Evolutionary conservation across 202 grass and related monocot genomes (phyloP).

Genomic region (Digitaria exilis): DNA sequence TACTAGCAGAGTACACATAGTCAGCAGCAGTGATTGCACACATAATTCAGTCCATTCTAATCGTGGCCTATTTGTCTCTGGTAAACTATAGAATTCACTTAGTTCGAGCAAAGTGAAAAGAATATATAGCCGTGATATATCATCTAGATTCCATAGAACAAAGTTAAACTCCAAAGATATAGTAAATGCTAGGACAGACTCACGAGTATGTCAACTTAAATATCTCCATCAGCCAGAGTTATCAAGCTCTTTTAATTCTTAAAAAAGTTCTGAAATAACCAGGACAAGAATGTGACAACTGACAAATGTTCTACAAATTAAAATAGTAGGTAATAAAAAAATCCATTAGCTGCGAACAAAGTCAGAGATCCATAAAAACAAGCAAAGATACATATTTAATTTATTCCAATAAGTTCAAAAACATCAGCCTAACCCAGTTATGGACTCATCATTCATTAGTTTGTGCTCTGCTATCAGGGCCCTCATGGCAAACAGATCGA

Average conservation of each 20-base stretch:
- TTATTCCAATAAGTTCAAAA: neutral
- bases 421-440: neutral
- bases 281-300: neutral
- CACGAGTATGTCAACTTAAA: neutral
- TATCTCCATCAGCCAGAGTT: neutral
- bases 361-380: slow-evolving; percentile 11
- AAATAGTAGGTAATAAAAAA: neutral
- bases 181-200: neutral
- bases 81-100: neutral
- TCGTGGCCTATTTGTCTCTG: neutral
- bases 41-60: neutral
- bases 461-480: neutral
- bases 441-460: no score
- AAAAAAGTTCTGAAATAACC: neutral
- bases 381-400: neutral
- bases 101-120: neutral
- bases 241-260: neutral
- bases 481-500: neutral
- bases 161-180: neutral
- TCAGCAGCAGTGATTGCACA: neutral
- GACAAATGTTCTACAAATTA: neutral
- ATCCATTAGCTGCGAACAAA: neutral
- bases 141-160: neutral
- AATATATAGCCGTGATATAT: neutral
- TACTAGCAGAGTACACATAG: neutral